phyloP scores from a whole-genome alignment of 345 rosid genomes.

The Citropsis articulata region DNA sequence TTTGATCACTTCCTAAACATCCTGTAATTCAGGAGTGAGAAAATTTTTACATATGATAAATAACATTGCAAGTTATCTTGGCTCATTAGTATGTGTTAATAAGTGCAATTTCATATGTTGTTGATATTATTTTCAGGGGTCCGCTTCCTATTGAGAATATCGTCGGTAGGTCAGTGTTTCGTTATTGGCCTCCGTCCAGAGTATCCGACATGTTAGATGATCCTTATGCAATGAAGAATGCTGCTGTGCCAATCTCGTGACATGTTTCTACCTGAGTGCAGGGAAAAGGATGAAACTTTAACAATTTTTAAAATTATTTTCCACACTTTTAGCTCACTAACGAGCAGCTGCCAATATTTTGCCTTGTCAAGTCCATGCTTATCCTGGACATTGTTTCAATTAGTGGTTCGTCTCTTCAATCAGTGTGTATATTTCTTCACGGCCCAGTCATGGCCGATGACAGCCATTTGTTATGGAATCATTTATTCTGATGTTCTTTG shows the following conservation, averaged over 20 bases:
- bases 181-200: slow-evolving; percentile 77
- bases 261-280: slow-evolving; percentile 10
- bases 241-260: slow-evolving; percentile 48
- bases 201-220: slow-evolving; percentile 56
- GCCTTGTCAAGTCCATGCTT: background rate
- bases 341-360: slow-evolving; percentile 17
- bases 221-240: slow-evolving; percentile 23
- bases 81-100: background rate
- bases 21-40: background rate
- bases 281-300: background rate
- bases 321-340: slow-evolving; percentile 1
- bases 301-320: background rate
- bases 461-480: slow-evolving; percentile 8
- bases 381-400: slow-evolving; percentile 13
- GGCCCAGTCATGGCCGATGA: slow-evolving; percentile 14
- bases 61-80: background rate
- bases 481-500: background rate
- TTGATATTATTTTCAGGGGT: slow-evolving; percentile 52
- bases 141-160: slow-evolving; percentile 69
- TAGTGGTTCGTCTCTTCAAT: slow-evolving; percentile 22
- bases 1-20: background rate
- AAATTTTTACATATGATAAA: background rate
- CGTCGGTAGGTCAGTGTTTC: slow-evolving; percentile 67
- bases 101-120: background rate
- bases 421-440: slow-evolving; percentile 7